These are phyloP conservation scores for Chrysophaeum taylorii DNA, from an alignment of 352 stramenopile species.

Conservation along the genomic window DNA sequence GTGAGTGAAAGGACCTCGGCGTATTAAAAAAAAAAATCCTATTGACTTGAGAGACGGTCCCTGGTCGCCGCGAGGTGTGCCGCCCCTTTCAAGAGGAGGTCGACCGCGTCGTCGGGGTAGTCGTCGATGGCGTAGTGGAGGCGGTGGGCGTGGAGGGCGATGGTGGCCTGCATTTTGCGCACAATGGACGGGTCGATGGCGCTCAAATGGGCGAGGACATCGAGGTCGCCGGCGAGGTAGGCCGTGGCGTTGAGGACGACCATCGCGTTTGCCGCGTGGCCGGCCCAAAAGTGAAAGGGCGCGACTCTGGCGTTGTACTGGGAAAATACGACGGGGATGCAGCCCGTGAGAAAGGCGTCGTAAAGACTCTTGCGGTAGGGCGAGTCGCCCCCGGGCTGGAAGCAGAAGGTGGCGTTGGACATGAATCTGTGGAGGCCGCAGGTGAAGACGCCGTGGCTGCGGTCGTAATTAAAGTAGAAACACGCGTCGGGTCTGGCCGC, in stretches of 20 bases:
- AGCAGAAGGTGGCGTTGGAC: background rate
- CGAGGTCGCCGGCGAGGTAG: background rate
- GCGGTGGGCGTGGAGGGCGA: background rate
- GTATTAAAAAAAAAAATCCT: too few species aligned
- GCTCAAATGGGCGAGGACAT: background rate
- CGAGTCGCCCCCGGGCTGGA: background rate
- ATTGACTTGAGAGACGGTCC: too few species aligned
- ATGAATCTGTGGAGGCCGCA: background rate
- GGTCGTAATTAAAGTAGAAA: too few species aligned
- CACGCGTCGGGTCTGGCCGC: too few species aligned
- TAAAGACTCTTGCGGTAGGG: background rate
- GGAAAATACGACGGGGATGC: background rate
- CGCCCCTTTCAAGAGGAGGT: too few species aligned
- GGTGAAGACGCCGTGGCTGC: background rate
- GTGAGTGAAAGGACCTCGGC: too few species aligned
- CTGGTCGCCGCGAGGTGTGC: too few species aligned
- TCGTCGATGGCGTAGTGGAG: background rate
- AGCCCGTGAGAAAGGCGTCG: background rate
- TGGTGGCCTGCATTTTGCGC: background rate
- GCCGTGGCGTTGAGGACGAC: background rate
- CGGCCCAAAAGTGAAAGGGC: background rate
- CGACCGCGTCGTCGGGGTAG: too few species aligned
- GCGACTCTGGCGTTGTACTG: background rate
- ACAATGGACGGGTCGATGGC: background rate
- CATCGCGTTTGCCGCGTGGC: background rate